Evolutionary conservation across 768 basidiomycete genomes (phyloP).

Genomic region (Boletellus ananas): DNA sequence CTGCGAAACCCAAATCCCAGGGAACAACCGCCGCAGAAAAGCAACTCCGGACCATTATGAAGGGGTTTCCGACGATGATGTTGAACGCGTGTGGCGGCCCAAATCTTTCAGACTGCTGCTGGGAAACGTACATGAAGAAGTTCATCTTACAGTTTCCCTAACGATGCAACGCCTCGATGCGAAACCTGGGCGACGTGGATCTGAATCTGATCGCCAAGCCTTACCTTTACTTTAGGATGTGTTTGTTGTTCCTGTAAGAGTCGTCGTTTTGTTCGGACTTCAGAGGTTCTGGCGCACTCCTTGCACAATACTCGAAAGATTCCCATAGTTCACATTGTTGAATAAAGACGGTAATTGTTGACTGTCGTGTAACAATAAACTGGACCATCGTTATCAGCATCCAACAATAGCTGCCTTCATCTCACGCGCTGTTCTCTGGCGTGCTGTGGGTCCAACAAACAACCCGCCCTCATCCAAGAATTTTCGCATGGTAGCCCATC

Average conservation of each 20-base stretch:
- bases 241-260: slow-evolving; percentile 3
- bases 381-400: slow-evolving; percentile 1
- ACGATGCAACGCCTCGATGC: slow-evolving; percentile 12
- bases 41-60: slow-evolving; percentile 34
- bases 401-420: slow-evolving; percentile 2
- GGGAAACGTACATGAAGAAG: slow-evolving; percentile 56
- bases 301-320: background rate
- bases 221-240: slow-evolving; percentile 2
- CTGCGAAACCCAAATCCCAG: slow-evolving; percentile 16
- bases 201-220: slow-evolving; percentile 2
- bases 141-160: slow-evolving; percentile 65
- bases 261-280: slow-evolving; percentile 21
- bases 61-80: slow-evolving; percentile 28
- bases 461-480: no score
- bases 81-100: slow-evolving; percentile 44
- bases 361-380: slow-evolving; percentile 2
- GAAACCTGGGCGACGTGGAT: background rate
- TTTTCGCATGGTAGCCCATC: no score
- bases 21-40: slow-evolving; percentile 18
- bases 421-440: background rate
- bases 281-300: slow-evolving; percentile 1
- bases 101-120: slow-evolving; percentile 50
- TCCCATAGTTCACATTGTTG: background rate
- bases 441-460: no score
- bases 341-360: slow-evolving; percentile 8